Evolutionary conservation across 768 basidiomycete genomes (phyloP), one percentile per base, ranked within the genome.

Genomic region (Trametes coccinea): DNA sequence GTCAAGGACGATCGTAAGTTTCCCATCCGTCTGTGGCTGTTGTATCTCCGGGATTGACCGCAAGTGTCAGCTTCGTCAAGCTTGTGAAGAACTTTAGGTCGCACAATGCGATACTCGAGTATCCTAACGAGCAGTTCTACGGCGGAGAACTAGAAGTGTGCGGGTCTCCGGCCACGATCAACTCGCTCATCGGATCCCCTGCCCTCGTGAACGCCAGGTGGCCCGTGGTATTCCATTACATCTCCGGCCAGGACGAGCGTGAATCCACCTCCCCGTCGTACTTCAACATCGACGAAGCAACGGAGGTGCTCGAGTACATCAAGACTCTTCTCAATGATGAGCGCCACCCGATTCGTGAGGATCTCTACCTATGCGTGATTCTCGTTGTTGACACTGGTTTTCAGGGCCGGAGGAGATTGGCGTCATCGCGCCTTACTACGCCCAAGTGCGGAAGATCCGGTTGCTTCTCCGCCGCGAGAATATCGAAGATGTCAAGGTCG

Each of bases 11-110:
- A 5, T 75, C 75, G 79, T 78, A 53, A 59, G 75, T 30, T 14
- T 37, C 13, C n/a, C 4, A 27, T 41, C 7, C 3, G 33, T 40
- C 14, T 2, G 9, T 31, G 41, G n/a, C 8, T 11, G 34, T 43
- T 17, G 27, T 22, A 22, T 22, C 22, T 22, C 22, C 17, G 5
- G 39, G 6, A 29, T 10, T 34, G 22, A 59, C 13, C 43, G 10
- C 14, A 14, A 14, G 22, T 22, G 2, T 1, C 16, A 67, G 67
- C 9, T 62, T 49, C 22, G 45, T 63, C 34, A 67, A 67, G 54
- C 75, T 87, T 9, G 67, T 83, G 40, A 83, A 83, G 70, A 84
- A 86, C 70, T 86, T 81, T 75, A 68, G 85, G 10, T 85, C 82
- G 3, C 85, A 87, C 63, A 71, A 73, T 3, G 75, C 76, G 7